Evolutionary conservation across 2,329 filamentous ascomycete species (phyloP), one percentile per base, ranked within the genome.

Genomic region (Parastagonospora avenae): DNA sequence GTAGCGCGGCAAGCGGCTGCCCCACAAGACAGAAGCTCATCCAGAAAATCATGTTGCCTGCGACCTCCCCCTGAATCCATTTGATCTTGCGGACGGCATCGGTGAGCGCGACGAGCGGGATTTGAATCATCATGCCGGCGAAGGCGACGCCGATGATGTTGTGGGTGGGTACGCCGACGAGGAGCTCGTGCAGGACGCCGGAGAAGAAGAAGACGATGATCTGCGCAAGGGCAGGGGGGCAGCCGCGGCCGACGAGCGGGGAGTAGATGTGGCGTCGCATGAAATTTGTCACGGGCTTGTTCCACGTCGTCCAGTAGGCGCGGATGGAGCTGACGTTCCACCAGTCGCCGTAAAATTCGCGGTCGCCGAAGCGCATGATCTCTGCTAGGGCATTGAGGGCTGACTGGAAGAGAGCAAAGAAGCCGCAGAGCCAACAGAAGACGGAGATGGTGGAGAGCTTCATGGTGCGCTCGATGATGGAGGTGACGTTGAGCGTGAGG

Each of bases 31-130:
- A 97, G 70, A 99, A 99, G 10, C 90, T 93, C 15, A 97, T 81
- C 94, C 94, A 97, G 74, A 99, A 99, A 50, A 95, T 92, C 67
- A 88, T 87, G 73, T 99, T 99, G 1, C 94, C 94, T 27, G 95
- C 80, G 8, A 96, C 81, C 63, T 87, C 90, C 5, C 91, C 90
- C 44, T 86, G 85, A 0, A 87, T 85, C 3, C 88, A 86, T 55
- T 88, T 84, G 80, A 89, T 89, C 71, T 88, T 91, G 68, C 93
- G 89, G 15, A 97, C 78, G 0, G 88, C 86, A 19, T 88, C 82
- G 0, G 94, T 99, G 11, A 94, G 70, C 36, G 83, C 80, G 56
- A 99, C 96, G 19, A 99, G 82, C 0, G 93, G 93, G 6, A 97
- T 83, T 73, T 99, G 94, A 46, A 93, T 79, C 68, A 97, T 82